phyloP scores from a whole-genome alignment of 331 rosid species.

The Ulmus americana region DNA sequence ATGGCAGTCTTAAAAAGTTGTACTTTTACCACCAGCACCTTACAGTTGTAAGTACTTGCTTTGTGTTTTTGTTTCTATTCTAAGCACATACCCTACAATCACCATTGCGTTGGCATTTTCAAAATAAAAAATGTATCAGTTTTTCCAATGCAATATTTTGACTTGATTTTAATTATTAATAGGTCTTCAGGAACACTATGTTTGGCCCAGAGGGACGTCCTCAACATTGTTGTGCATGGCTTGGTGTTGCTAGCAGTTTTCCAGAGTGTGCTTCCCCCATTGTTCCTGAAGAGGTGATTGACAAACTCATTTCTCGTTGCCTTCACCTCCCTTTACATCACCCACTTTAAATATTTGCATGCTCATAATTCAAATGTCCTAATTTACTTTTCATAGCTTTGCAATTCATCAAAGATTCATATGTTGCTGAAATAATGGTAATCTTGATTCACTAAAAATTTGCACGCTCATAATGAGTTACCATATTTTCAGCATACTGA shows the following conservation, averaged over 20 bases:
- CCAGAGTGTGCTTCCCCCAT: constrained; percentile 90
- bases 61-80: not conserved
- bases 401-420: too few relatives aligned
- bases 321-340: not conserved
- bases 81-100: constrained; percentile 7
- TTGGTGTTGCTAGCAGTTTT: constrained; percentile 95
- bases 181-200: constrained; percentile 98
- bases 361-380: too few relatives aligned
- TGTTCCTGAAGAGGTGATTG: constrained; percentile 84
- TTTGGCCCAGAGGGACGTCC: constrained; percentile 99
- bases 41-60: constrained; percentile 57
- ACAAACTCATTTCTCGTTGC: constrained; percentile 14
- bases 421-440: too few relatives aligned
- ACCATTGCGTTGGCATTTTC: constrained; percentile 7
- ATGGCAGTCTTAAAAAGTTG: constrained; percentile 87
- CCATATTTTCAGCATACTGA: too few relatives aligned
- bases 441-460: too few relatives aligned
- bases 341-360: too few relatives aligned
- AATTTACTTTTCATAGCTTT: too few relatives aligned
- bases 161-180: constrained; percentile 28
- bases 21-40: constrained; percentile 96
- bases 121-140: not conserved
- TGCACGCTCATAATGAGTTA: too few relatives aligned
- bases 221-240: constrained; percentile 99
- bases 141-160: constrained; percentile 17